Evolutionary conservation across 345 rosid species (phyloP).

Genomic region (Zanthoxylum bungeanum): DNA sequence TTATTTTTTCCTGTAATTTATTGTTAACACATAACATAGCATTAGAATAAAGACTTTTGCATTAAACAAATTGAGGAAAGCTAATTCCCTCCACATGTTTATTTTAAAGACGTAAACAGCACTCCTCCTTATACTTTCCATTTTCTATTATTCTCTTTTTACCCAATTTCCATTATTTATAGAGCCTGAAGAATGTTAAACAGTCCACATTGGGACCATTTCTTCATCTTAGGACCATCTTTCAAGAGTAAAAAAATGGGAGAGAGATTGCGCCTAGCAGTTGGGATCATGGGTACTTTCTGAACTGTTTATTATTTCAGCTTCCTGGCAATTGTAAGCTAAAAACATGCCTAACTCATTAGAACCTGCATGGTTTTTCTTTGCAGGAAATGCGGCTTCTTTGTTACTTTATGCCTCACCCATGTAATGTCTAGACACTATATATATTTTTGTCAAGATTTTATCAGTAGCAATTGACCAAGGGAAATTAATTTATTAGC

Average conservation of each 20-base stretch:
- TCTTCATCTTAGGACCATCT: constrained; percentile 16
- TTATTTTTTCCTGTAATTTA: neutral
- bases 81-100: constrained; percentile 31
- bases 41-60: constrained; percentile 1
- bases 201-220: constrained; percentile 14
- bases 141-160: constrained; percentile 21
- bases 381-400: constrained; percentile 83
- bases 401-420: constrained; percentile 72
- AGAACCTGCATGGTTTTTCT: constrained; percentile 11
- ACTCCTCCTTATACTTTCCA: constrained; percentile 16
- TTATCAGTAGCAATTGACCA: neutral
- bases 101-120: constrained; percentile 23
- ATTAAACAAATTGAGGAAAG: constrained; percentile 9
- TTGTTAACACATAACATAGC: neutral
- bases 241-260: constrained; percentile 34
- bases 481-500: neutral
- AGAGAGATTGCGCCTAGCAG: constrained; percentile 54
- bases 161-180: constrained; percentile 28
- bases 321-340: neutral
- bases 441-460: neutral
- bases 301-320: neutral
- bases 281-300: constrained; percentile 60
- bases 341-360: neutral
- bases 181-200: constrained; percentile 14
- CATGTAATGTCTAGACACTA: constrained; percentile 37